These are phyloP conservation scores for Polyrhizophydium stewartii DNA, from an alignment of 371 early-diverging fungal species.

Conservation along the genomic window DNA sequence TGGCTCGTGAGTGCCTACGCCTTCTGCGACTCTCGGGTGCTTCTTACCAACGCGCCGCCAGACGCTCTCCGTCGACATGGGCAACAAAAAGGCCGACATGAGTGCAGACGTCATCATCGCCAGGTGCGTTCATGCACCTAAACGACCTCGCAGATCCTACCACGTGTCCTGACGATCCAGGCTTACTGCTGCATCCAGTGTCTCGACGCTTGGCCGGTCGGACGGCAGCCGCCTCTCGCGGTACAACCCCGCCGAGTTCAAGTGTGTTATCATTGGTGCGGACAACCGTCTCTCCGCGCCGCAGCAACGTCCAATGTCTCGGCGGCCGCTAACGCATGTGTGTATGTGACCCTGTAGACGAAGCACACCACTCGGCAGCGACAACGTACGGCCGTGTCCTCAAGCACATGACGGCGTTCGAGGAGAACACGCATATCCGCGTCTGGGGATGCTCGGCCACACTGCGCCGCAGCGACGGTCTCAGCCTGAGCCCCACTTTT, in stretches of 20 bases:
- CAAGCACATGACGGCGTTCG: constrained; percentile 56
- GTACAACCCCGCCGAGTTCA: constrained; percentile 73
- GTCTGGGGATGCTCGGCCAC: constrained; percentile 96
- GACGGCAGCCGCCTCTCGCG: constrained; percentile 48
- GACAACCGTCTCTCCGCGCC: background rate
- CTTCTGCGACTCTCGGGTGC: background rate
- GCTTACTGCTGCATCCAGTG: too few species aligned
- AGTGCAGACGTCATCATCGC: constrained; percentile 24
- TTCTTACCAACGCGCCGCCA: background rate
- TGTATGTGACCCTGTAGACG: too few species aligned
- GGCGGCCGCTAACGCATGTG: too few species aligned
- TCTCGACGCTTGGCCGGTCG: constrained; percentile 63
- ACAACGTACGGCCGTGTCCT: constrained; percentile 67
- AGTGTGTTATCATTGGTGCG: constrained; percentile 87
- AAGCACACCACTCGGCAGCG: constrained; percentile 91
- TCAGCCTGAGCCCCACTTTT: constrained; percentile 62
- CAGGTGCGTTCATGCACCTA: too few species aligned
- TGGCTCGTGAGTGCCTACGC: constrained; percentile 37
- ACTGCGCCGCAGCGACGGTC: constrained; percentile 77
- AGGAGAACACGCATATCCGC: constrained; percentile 47
- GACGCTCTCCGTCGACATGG: background rate
- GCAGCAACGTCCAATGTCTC: background rate
- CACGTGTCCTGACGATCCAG: too few species aligned
- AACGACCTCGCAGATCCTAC: too few species aligned
- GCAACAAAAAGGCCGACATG: constrained; percentile 9